Base-by-base conservation (phyloP, 176 grass and related monocot genomes). In the Musa beccarii region DNA sequence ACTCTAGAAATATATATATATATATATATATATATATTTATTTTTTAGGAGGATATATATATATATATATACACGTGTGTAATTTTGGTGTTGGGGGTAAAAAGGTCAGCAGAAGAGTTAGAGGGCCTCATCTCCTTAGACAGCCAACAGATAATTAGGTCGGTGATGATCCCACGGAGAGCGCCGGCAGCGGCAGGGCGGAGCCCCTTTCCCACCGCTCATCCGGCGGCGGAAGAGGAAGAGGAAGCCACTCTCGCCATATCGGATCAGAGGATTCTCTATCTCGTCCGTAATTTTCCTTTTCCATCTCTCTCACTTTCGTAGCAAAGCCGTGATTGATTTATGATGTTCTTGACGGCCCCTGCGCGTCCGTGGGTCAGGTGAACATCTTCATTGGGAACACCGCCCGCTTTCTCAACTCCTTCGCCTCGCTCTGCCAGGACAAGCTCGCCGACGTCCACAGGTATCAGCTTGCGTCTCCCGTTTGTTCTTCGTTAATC, bases 201-300 rank as follows among this genome's bases (percentile, higher is more conserved):
- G 49, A 22, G 68, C 68, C 9, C 15, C 68, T 2, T 50, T 21
- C 68, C 68, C 7, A 19, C 9, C 0, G 17, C 34, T 15, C 66
- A 22, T 29, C 23, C 63, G 63, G 10, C 21, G 9, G 63, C 23
- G 23, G 85, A 81, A 8, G 84, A 78, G 72, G 77, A 85, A 22
- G 70, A 43, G 64, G 73, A 61, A 22, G 81, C 78, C 67, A 82
- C 81, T 10, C 56, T 89, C 79, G 72, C 77, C 54, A 71, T 89
- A 59, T 89, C 90, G 49, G 90, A 93, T 72, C 87, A 92, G 84
- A 86, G 90, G 56, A 89, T 84, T 43, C 82, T 93, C 77, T 93
- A 93, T 65, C 87, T 93, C 43, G 90, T 93, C 72, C 16, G 84
- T 50, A 23, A 51, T 71, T 71, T 73, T 23, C 10, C 28, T 43